Evolutionary conservation across 306 rosid species (phyloP).

Genomic region (Rosa rugosa): DNA sequence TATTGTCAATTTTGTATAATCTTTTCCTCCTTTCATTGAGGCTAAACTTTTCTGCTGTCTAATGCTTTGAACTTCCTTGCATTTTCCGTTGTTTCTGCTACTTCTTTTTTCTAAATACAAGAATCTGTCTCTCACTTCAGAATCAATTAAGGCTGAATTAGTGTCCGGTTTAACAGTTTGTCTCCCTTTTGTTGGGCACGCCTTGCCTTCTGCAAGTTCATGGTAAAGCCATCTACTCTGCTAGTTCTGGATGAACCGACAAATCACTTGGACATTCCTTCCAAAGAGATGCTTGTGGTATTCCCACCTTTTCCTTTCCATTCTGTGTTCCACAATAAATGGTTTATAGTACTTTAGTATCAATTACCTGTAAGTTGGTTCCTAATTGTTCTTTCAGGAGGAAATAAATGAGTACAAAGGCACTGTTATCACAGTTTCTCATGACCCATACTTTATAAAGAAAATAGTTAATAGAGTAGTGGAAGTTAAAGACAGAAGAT

Average conservation of each 20-base stretch:
- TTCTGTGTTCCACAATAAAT: neutral
- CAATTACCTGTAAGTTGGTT: constrained; percentile 4
- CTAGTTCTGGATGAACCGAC: constrained; percentile 96
- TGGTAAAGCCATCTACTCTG: constrained; percentile 91
- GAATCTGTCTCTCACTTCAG: neutral
- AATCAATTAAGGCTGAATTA: neutral
- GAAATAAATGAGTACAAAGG: constrained; percentile 83
- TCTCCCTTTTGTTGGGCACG: constrained; percentile 67
- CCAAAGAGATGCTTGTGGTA: constrained; percentile 99
- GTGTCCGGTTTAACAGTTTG: neutral
- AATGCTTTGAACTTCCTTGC: neutral
- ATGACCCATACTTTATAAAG: constrained; percentile 88
- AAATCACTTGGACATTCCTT: constrained; percentile 98
- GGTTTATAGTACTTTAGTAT: neutral
- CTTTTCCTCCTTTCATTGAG: neutral
- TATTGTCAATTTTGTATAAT: neutral
- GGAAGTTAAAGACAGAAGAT: constrained; percentile 65
- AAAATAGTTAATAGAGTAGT: constrained; percentile 94
- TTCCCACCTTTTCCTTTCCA: constrained; percentile 16
- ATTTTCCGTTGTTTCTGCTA: neutral
- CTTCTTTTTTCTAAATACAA: neutral
- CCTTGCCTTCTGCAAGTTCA: constrained; percentile 94
- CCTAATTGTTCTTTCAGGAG: constrained; percentile 58
- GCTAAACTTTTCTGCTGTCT: constrained; percentile 13
- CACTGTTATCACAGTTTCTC: constrained; percentile 92